phyloP scores from a whole-genome alignment of 2,329 filamentous ascomycete species.

The Penicillium psychrosexuale region DNA sequence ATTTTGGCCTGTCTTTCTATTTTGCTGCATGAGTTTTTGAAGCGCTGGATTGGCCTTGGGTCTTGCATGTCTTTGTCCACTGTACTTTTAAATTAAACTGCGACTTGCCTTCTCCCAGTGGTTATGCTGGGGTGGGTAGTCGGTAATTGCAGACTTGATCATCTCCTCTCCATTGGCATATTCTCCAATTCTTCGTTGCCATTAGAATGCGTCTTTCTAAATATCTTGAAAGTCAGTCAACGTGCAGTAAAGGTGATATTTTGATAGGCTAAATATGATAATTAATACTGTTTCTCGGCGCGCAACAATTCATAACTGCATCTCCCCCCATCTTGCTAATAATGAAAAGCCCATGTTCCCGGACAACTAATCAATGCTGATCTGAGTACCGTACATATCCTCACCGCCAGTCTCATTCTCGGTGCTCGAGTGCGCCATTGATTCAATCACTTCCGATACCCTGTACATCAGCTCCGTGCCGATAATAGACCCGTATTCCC shows the following conservation, averaged over 20 bases:
- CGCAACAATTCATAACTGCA: neutral
- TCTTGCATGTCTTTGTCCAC: conserved; percentile 33
- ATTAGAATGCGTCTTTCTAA: neutral
- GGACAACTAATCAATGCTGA: neutral
- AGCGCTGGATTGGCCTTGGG: conserved; percentile 29
- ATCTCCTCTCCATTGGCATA: conserved; percentile 30
- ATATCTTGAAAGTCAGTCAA: neutral
- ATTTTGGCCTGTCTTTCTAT: conserved; percentile 7
- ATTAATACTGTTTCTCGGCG: neutral
- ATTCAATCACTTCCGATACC: neutral
- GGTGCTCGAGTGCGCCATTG: neutral
- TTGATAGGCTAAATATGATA: neutral
- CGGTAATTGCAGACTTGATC: conserved; percentile 31
- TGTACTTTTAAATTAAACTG: conserved; percentile 34
- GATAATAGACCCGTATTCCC: neutral
- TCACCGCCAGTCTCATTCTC: neutral
- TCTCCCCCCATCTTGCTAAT: neutral
- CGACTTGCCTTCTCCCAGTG: conserved; percentile 17
- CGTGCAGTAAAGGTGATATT: neutral
- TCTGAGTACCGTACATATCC: neutral
- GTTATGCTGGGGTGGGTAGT: conserved; percentile 19
- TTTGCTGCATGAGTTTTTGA: conserved; percentile 29
- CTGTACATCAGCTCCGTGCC: neutral
- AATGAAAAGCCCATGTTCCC: neutral
- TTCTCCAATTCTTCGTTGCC: neutral